phyloP scores from a whole-genome alignment of 2,329 filamentous ascomycete species.

The Parastagonospora avenae region DNA sequence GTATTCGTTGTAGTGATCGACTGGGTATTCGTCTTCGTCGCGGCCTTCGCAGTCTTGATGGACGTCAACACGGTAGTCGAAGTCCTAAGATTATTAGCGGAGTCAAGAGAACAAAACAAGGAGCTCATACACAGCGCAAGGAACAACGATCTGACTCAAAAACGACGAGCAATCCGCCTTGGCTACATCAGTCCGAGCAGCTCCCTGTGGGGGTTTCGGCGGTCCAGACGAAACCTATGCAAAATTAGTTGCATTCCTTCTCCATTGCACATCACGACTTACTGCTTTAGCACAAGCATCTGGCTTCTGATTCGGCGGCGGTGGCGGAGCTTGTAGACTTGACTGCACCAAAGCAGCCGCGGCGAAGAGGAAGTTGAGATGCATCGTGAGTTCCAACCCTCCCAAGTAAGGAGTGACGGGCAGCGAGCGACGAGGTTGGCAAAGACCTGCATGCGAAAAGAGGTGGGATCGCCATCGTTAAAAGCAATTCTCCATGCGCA shows the following conservation, averaged over 20 bases:
- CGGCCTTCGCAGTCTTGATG: background rate
- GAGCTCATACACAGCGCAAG: background rate
- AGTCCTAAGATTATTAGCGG: background rate
- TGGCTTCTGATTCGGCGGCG: background rate
- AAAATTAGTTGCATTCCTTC: background rate
- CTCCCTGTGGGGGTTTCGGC: background rate
- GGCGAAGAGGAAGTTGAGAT: background rate
- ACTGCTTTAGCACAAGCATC: conserved; percentile 1
- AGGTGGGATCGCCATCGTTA: background rate
- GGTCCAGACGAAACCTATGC: background rate
- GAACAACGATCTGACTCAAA: background rate
- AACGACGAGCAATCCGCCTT: conserved; percentile 1
- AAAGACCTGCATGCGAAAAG: background rate
- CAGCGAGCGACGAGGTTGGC: background rate
- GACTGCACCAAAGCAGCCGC: background rate
- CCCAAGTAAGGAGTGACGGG: background rate
- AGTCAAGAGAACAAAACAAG: background rate
- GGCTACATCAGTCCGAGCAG: background rate
- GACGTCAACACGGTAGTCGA: background rate
- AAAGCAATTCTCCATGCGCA: background rate
- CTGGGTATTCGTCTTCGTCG: background rate
- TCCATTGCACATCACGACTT: background rate
- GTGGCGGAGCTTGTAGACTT: background rate
- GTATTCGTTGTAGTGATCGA: background rate
- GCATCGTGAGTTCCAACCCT: background rate